A percentile compares a stretch with the other conserved stretches of the same genome.
Evolutionary conservation across 1,284 basidiomycete species (phyloP).

Genomic region (Apiotrichum sp.): DNA sequence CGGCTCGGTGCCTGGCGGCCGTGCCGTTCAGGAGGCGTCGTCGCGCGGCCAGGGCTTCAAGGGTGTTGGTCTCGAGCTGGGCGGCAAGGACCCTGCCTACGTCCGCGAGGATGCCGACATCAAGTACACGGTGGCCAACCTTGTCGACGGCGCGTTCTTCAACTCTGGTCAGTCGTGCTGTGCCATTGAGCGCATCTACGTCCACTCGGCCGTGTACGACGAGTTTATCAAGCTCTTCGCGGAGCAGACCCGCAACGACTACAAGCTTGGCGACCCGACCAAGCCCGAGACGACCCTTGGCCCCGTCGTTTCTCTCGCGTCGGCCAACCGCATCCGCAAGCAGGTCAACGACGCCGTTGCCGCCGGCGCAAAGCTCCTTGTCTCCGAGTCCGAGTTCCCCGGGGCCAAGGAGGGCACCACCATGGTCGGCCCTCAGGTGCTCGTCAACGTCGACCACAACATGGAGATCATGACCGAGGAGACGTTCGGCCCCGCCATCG

Average conservation of each 20-base stretch:
- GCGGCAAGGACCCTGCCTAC: slow-evolving; percentile 94
- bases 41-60: slow-evolving; percentile 61
- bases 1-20: slow-evolving; percentile 61
- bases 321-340: slow-evolving; percentile 73
- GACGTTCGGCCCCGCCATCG: slow-evolving; percentile 83
- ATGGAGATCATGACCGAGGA: slow-evolving; percentile 88
- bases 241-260: slow-evolving; percentile 62
- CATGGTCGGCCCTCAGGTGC: slow-evolving; percentile 80
- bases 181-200: slow-evolving; percentile 74
- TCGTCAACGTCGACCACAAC: slow-evolving; percentile 77
- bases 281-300: slow-evolving; percentile 69
- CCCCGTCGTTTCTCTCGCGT: slow-evolving; percentile 81
- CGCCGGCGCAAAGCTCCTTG: slow-evolving; percentile 68
- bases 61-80: slow-evolving; percentile 63
- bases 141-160: slow-evolving; percentile 85
- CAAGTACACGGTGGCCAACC: slow-evolving; percentile 71
- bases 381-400: slow-evolving; percentile 66
- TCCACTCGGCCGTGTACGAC: slow-evolving; percentile 77
- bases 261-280: slow-evolving; percentile 81
- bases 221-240: slow-evolving; percentile 71
- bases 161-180: slow-evolving; percentile 83
- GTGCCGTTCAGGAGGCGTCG: slow-evolving; percentile 44
- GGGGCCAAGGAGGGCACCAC: slow-evolving; percentile 66
- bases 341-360: slow-evolving; percentile 78
- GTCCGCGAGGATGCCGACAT: slow-evolving; percentile 80